Conservation (phyloP, 805 yeast species). For the Candida saitoana region DNA sequence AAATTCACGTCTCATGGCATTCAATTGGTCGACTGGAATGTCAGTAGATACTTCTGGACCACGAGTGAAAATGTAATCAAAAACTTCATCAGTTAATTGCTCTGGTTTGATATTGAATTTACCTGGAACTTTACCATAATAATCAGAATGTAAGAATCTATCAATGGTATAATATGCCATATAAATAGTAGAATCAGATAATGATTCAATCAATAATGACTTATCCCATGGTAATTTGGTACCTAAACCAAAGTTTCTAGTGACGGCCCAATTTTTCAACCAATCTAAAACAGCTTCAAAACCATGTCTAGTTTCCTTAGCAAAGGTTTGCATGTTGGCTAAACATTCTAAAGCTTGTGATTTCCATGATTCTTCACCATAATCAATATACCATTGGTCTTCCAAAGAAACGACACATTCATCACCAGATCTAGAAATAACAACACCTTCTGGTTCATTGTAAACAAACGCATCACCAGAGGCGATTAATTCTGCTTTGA, state of each 20-base stretch:
- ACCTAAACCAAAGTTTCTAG: conserved; percentile 95
- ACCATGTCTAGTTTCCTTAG: conserved; percentile 81
- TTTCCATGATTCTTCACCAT: conserved; percentile 94
- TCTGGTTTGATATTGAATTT: conserved; percentile 70
- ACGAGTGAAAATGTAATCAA: conserved; percentile 83
- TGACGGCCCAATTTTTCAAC: conserved; percentile 98
- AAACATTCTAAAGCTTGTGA: conserved; percentile 75
- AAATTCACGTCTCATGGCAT: conserved; percentile 83
- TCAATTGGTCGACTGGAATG: conserved; percentile 64
- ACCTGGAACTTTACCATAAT: conserved; percentile 75
- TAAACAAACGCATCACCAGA: conserved; percentile 80
- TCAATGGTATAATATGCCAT: conserved; percentile 91
- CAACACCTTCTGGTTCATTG: conserved; percentile 89
- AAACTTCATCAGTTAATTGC: conserved; percentile 88
- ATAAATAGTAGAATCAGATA: conserved; percentile 93
- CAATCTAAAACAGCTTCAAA: conserved; percentile 93
- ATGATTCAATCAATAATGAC: conserved; percentile 85
- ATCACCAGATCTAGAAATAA: conserved; percentile 93
- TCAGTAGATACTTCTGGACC: conserved; percentile 52
- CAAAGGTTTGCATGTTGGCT: conserved; percentile 68
- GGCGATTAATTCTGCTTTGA: conserved; percentile 74
- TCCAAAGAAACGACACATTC: conserved; percentile 94
- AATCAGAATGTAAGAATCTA: conserved; percentile 82
- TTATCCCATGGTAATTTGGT: conserved; percentile 96
- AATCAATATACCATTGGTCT: conserved; percentile 97